Conservation (phyloP, 768 basidiomycete species). For the Chiua virens region DNA sequence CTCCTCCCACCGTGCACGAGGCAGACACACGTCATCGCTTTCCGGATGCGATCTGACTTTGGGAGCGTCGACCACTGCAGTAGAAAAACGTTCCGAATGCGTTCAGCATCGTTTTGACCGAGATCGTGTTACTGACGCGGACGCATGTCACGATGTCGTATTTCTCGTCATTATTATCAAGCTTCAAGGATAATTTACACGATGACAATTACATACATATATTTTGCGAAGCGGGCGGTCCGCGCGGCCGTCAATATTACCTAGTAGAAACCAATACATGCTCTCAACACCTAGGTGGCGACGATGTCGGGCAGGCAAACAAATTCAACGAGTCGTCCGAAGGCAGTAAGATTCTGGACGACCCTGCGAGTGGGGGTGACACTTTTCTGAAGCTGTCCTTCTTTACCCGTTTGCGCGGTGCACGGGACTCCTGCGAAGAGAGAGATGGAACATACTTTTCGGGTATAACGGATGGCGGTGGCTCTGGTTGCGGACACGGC, state of each 20-base stretch:
- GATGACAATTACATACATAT: background rate
- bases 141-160: too few species aligned
- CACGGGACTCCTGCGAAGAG: slow-evolving; percentile 6
- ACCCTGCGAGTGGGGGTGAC: background rate
- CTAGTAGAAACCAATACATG: too few species aligned
- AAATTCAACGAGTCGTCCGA: slow-evolving; percentile 55
- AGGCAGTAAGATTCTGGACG: slow-evolving; percentile 12
- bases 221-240: too few species aligned
- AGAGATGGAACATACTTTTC: slow-evolving; percentile 12
- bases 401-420: slow-evolving; percentile 10
- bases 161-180: too few species aligned
- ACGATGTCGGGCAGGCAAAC: slow-evolving; percentile 40
- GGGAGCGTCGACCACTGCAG: background rate
- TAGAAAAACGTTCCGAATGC: too few species aligned
- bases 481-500: background rate
- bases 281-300: slow-evolving; percentile 22
- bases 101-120: too few species aligned
- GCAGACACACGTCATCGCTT: slow-evolving; percentile 12
- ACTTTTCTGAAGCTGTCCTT: slow-evolving; percentile 1
- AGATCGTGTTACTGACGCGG: too few species aligned
- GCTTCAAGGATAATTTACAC: too few species aligned
- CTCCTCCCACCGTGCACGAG: slow-evolving; percentile 15
- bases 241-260: too few species aligned
- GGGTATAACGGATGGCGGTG: slow-evolving; percentile 12
- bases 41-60: background rate